Conservation (phyloP, 2,329 filamentous ascomycete species). For the Sarocladium oryzae region DNA sequence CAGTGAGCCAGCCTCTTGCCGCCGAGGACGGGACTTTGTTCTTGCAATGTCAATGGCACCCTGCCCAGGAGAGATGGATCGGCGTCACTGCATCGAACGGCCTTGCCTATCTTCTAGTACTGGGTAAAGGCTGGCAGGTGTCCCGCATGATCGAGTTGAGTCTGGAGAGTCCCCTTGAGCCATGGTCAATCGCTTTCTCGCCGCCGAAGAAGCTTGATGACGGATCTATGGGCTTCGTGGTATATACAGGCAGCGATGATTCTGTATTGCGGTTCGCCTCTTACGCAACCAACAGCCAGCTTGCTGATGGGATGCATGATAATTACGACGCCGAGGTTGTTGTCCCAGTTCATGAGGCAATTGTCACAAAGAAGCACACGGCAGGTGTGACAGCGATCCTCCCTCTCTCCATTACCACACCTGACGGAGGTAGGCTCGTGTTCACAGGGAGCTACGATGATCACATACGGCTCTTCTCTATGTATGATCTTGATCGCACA, state of each 20-base stretch:
- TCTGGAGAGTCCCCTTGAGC: slow-evolving; percentile 54
- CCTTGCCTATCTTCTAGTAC: slow-evolving; percentile 48
- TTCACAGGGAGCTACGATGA: slow-evolving; percentile 94
- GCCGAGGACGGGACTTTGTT: slow-evolving; percentile 57
- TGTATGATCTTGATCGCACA: slow-evolving; percentile 33
- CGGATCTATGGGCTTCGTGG: slow-evolving; percentile 20
- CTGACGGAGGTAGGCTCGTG: slow-evolving; percentile 48
- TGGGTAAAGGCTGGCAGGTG: slow-evolving; percentile 37
- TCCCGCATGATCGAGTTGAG: slow-evolving; percentile 28
- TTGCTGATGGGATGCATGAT: neutral
- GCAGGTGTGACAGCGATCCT: slow-evolving; percentile 86
- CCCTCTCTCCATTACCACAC: slow-evolving; percentile 45
- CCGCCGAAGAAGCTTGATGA: slow-evolving; percentile 18
- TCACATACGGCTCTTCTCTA: slow-evolving; percentile 59
- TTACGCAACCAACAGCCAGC: slow-evolving; percentile 16
- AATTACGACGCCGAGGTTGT: slow-evolving; percentile 9
- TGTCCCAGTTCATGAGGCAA: neutral
- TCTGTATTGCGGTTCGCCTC: slow-evolving; percentile 47
- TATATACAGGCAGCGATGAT: slow-evolving; percentile 74
- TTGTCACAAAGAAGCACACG: slow-evolving; percentile 41
- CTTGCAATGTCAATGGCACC: slow-evolving; percentile 69
- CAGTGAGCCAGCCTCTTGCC: slow-evolving; percentile 11
- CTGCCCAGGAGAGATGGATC: slow-evolving; percentile 45
- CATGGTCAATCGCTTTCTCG: slow-evolving; percentile 65
- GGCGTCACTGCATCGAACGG: slow-evolving; percentile 68